These are phyloP conservation scores for Echites panduratus DNA, from an alignment of 257 asterid species.

Conservation along the genomic window DNA sequence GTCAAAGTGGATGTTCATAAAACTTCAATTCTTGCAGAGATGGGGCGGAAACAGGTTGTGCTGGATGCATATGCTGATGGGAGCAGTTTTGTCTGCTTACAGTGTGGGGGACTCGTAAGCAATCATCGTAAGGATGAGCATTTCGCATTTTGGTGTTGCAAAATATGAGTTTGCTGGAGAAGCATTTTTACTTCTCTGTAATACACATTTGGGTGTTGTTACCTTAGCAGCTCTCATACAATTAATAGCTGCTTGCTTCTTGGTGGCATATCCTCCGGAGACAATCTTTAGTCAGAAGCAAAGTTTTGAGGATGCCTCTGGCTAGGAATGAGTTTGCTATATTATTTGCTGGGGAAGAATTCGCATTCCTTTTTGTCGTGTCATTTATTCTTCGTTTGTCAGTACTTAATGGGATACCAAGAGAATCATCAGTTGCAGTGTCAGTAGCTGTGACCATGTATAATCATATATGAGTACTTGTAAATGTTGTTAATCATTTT, in stretches of 20 bases:
- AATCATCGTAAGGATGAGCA: slow-evolving; percentile 80
- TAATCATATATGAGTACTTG: too few relatives aligned
- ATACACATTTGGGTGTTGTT: neutral
- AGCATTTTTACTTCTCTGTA: neutral
- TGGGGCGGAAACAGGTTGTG: slow-evolving; percentile 69
- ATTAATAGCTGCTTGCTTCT: neutral
- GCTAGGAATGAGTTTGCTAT: neutral
- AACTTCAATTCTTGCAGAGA: slow-evolving; percentile 71
- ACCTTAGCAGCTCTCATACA: neutral
- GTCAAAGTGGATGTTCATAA: slow-evolving; percentile 44
- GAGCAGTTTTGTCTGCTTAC: slow-evolving; percentile 84
- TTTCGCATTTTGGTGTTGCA: slow-evolving; percentile 74
- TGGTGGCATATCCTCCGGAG: neutral
- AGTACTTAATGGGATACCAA: neutral
- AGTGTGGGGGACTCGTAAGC: slow-evolving; percentile 93
- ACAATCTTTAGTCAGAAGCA: neutral
- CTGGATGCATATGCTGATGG: slow-evolving; percentile 87
- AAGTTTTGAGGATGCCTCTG: neutral
- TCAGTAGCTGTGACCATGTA: too few relatives aligned
- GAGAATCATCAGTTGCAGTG: neutral
- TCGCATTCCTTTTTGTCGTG: neutral
- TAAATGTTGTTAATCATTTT: neutral
- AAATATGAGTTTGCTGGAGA: slow-evolving; percentile 32
- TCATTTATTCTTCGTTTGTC: neutral
- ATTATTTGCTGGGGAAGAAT: neutral